Percentiles rank a stretch among this genome's conserved stretches.
Conservation (phyloP, 306 rosid genomes). For the Prunus salicina region DNA sequence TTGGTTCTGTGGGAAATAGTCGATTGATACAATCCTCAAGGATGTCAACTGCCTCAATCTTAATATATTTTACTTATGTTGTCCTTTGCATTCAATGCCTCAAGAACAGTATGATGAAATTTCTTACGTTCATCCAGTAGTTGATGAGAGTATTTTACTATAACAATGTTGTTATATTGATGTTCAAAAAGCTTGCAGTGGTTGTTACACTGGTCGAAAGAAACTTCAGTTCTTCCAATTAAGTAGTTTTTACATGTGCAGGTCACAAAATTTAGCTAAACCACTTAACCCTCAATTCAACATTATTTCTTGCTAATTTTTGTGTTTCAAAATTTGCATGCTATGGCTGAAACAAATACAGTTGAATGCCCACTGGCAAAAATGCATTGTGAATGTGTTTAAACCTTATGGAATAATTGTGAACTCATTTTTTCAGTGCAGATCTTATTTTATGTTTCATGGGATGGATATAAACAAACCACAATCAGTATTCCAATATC, state of each 20-base stretch:
- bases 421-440: slow-evolving; percentile 57
- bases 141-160: neutral
- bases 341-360: neutral
- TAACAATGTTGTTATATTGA: neutral
- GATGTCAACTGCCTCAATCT: neutral
- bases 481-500: slow-evolving; percentile 61
- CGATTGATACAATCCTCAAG: neutral
- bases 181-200: neutral
- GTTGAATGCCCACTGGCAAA: neutral
- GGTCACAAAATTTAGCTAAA: neutral
- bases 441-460: slow-evolving; percentile 95
- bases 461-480: slow-evolving; percentile 73
- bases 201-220: neutral
- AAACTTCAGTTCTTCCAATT: neutral
- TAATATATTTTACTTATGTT: neutral
- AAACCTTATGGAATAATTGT: neutral
- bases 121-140: neutral
- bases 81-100: neutral
- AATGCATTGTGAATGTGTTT: neutral
- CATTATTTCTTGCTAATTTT: neutral
- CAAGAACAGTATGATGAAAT: neutral
- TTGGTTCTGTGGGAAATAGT: neutral
- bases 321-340: neutral
- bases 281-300: neutral
- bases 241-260: neutral